Percentiles rank a stretch among this genome's conserved stretches.
Conservation (phyloP, 2,329 filamentous ascomycete genomes). For the Trichoderma sp. region DNA sequence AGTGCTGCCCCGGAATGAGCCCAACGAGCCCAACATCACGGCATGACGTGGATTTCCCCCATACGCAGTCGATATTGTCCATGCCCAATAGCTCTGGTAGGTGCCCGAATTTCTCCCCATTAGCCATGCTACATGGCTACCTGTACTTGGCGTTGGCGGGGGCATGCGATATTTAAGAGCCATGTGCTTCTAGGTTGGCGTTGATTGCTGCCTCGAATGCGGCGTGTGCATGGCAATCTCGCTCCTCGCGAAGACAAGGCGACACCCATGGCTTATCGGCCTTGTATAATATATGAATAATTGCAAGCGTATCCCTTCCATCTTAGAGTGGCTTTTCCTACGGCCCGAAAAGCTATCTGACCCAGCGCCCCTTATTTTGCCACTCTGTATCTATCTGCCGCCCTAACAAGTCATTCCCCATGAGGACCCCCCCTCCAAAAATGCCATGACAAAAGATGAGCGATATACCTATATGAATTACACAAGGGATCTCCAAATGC, state of each 20-base stretch:
- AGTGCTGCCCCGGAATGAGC: neutral
- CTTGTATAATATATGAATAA: neutral
- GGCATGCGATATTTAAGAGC: constrained; percentile 4
- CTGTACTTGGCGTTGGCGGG: neutral
- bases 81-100: neutral
- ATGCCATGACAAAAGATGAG: neutral
- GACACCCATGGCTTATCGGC: neutral
- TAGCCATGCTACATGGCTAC: neutral
- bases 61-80: neutral
- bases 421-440: neutral
- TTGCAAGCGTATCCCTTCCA: neutral
- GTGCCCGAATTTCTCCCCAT: neutral
- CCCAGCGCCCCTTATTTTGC: neutral
- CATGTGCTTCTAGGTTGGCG: neutral
- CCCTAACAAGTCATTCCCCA: neutral
- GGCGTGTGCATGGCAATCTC: neutral
- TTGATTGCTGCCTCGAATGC: neutral
- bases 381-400: neutral
- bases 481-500: constrained; percentile 19
- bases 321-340: neutral
- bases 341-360: neutral
- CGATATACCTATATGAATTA: constrained; percentile 8
- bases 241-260: neutral
- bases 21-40: constrained; percentile 7
- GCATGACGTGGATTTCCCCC: neutral